Evolutionary conservation across 352 stramenopile species (phyloP), one percentile per base, ranked within the genome.

Genomic region (Blastocystis sp.): DNA sequence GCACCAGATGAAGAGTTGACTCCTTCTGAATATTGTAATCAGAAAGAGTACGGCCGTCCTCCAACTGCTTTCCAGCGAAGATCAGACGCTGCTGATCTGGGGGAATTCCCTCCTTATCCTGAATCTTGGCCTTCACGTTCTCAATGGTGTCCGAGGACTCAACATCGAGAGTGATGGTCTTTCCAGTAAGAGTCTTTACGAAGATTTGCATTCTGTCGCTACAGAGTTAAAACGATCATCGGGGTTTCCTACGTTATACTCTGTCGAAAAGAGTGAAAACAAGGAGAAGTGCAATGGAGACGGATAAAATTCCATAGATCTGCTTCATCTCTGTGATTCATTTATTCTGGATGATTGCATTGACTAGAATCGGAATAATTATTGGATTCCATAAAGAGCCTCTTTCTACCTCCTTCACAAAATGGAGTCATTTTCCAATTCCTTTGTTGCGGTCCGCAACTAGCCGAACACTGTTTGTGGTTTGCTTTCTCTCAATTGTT

Each of bases 61-160:
- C 94, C 5, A 99, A 93, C 92, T 99, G 97, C 94, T 99, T 99
- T 91, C 96, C 97, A 83, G 96, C 96, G 90, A 99, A 99, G 91
- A 99, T 98, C 88, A 99, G 92, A 91, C 97, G 94, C 92, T 99
- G 96, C 92, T 99, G 96, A 95, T 99, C 96, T 89, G 96, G 96
- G 63, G 96, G 96, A 88, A 99, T 99, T 89, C 96, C 97, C 92
- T 99, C 97, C 94, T 99, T 99, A 92, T 99, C 97, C 93, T 99
- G 97, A 90, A 99, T 99, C 94, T 99, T 99, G 88, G 95, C 93
- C 94, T 99, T 99, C 88, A 99, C 96, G 92, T 98, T 98, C 91
- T 99, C 96, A 93, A 99, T 98, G 88, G 94, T 97, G 91, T 99
- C 97, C 54, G 89, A 80, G 24, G 69, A 80, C 69, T 99, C 97